Evolutionary conservation across 495 filamentous ascomycete genomes (phyloP).

Genomic region (Aspergillus leporis): DNA sequence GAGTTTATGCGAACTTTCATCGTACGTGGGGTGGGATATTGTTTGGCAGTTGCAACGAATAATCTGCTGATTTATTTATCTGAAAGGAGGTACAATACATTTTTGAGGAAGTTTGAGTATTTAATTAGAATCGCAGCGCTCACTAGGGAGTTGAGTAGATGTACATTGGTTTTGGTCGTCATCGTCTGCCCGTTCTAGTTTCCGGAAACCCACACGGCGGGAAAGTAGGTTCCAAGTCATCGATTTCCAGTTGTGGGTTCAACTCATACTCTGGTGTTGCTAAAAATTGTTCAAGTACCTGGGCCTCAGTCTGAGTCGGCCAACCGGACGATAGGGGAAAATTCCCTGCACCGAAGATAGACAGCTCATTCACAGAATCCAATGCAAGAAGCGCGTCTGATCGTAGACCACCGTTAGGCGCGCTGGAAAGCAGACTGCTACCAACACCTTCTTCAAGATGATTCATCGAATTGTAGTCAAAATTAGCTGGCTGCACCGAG

Average conservation of each 20-base stretch:
- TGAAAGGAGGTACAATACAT: no score
- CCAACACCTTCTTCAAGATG: not conserved
- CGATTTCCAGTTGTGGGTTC: not conserved
- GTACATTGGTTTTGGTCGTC: not conserved
- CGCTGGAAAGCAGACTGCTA: not conserved
- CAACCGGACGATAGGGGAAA: slow-evolving; percentile 19
- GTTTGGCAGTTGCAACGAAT: no score
- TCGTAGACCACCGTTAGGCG: not conserved
- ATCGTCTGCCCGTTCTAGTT: not conserved
- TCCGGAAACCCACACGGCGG: not conserved
- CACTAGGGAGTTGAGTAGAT: not conserved
- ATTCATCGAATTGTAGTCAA: not conserved
- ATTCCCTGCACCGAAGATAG: slow-evolving; percentile 20
- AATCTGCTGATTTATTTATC: no score
- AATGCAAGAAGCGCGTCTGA: slow-evolving; percentile 9
- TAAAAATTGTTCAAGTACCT: slow-evolving; percentile 27
- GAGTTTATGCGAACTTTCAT: no score
- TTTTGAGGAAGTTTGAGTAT: no score
- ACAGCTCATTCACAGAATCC: slow-evolving; percentile 19
- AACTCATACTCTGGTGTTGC: not conserved
- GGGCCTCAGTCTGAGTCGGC: slow-evolving; percentile 27
- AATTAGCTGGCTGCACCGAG: not conserved
- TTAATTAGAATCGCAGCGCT: not conserved
- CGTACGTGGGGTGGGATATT: no score
- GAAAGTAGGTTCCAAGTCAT: not conserved